Evolutionary conservation across 2,329 filamentous ascomycete species (phyloP), one percentile per base, ranked within the genome.

Genomic region (Phyllachora maydis): DNA sequence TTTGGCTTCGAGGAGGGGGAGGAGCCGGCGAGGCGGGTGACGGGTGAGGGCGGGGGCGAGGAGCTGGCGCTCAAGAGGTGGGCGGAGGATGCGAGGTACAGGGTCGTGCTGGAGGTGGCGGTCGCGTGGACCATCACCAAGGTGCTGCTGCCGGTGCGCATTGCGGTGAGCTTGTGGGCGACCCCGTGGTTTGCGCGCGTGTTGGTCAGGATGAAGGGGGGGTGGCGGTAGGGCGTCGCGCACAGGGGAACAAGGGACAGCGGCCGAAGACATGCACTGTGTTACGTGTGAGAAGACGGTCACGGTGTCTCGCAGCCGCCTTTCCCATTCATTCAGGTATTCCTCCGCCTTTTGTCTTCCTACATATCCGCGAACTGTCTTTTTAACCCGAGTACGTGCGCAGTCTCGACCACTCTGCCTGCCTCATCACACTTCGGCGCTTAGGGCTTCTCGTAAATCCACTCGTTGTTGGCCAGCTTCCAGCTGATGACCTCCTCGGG

Each of bases 71-170:
- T 49, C 24, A 32, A 45, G 27, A 35, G 41, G 27, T 53, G 47
- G 50, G 39, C 43, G 26, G 40, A 43, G 6, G 52, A 59, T 26
- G 35, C 36, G n/a, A 52, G 50, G 30, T 66, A 68, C 37, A 58
- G 54, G 31, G 49, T 70, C n/a, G 49, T 67, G 4, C 49, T 69
- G 0, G 66, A 73, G 45, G 65, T 95, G 32, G 88, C 79, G 13
- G 74, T 88, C 11, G 83, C 88, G 4, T 98, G 88, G 54, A 76
- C 81, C 1, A 63, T 93, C 31, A 90, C 81, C 1, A 98, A 98
- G 50, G 69, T 68, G 10, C 41, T 95, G 28, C 45, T 98, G 32
- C 81, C 88, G 1, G 38, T 77, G 8, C 62, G 88, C 34, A 64
- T 98, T 30, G 52, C 73, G 14, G 47, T 67, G 5, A 92, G 83